Conservation (phyloP, 805 yeast genomes). For the Maudiozyma serrabonitensis region DNA sequence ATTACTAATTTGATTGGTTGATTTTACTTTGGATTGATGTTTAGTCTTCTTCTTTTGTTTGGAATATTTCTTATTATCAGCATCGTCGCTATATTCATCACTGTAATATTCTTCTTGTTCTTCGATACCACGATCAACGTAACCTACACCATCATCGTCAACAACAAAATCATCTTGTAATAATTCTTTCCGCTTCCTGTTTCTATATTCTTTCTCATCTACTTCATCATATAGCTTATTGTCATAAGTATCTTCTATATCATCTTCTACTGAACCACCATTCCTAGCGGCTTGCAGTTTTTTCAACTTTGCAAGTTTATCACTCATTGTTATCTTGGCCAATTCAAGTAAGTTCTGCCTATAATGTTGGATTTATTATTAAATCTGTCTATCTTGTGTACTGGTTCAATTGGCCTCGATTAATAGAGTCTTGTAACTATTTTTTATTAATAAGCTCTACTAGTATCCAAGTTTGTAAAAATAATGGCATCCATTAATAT, state of each 20-base stretch:
- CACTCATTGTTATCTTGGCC: not conserved
- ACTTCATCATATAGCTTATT: constrained; percentile 73
- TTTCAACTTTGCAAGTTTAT: constrained; percentile 49
- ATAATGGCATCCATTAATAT: too few relatives aligned
- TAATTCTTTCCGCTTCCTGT: constrained; percentile 68
- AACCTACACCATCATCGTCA: constrained; percentile 89
- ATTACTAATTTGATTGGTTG: constrained; percentile 27
- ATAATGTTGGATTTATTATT: too few relatives aligned
- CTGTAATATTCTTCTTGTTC: constrained; percentile 64
- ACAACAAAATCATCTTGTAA: constrained; percentile 88
- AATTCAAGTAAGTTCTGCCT: too few relatives aligned
- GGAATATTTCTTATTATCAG: constrained; percentile 16
- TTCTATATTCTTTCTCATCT: constrained; percentile 69
- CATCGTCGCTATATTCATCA: constrained; percentile 22
- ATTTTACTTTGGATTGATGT: constrained; percentile 15
- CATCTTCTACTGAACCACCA: constrained; percentile 7
- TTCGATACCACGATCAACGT: constrained; percentile 86
- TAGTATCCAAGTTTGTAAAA: too few relatives aligned
- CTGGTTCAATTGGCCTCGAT: too few relatives aligned
- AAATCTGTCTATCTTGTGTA: too few relatives aligned
- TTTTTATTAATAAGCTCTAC: too few relatives aligned
- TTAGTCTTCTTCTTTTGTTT: constrained; percentile 11
- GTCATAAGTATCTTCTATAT: constrained; percentile 29
- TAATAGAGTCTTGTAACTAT: too few relatives aligned
- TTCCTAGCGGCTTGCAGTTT: constrained; percentile 48